These are phyloP conservation scores for Colletotrichum sp. DNA, from an alignment of 2,329 filamentous ascomycete genomes.

Conservation along the genomic window DNA sequence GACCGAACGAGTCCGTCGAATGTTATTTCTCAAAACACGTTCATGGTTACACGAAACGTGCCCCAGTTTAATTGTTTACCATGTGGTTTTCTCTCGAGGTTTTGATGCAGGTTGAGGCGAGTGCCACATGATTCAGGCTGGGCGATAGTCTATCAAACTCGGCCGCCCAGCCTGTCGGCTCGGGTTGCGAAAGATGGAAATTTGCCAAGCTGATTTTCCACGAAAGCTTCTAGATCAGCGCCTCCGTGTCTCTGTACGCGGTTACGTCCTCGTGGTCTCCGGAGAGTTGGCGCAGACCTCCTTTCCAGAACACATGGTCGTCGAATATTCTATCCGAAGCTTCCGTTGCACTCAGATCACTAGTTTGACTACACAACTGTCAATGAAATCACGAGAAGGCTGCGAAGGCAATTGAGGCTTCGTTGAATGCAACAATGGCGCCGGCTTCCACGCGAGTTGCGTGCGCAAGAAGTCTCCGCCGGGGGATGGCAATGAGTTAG, in stretches of 20 bases:
- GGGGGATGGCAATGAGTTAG: not conserved
- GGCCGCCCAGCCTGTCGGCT: not conserved
- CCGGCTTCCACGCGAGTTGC: conserved; percentile 1
- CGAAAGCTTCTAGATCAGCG: not conserved
- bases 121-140: not conserved
- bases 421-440: not conserved
- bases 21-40: not conserved
- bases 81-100: not conserved
- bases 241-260: not conserved
- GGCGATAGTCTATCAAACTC: not conserved
- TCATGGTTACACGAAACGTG: not conserved
- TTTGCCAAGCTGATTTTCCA: not conserved
- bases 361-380: not conserved
- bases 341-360: conserved; percentile 2
- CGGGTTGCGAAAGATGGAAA: not conserved
- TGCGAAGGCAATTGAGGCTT: not conserved
- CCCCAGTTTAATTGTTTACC: not conserved
- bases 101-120: not conserved
- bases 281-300: not conserved
- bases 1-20: not conserved
- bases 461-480: not conserved
- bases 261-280: not conserved
- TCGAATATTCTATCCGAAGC: not conserved
- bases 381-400: not conserved
- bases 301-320: not conserved